A percentile compares a stretch with the other conserved stretches of the same genome.
Conservation (phyloP, 2,329 filamentous ascomycete genomes). For the Whalleya microplaca region DNA sequence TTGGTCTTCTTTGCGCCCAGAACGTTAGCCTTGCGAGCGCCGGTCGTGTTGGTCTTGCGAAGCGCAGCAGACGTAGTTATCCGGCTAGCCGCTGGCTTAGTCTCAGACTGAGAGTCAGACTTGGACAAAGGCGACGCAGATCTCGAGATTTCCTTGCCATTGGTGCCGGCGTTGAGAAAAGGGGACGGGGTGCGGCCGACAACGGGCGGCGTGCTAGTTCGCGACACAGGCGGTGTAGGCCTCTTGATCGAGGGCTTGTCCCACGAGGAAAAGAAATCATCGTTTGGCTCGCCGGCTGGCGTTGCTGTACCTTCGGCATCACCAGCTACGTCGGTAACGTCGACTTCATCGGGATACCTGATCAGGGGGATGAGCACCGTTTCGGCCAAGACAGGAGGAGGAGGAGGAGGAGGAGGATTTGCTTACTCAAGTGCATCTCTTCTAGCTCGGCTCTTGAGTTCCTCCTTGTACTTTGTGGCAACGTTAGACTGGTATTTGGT, state of each 20-base stretch:
- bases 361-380: conserved; percentile 1
- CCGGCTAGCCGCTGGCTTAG: conserved; percentile 67
- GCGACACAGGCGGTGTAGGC: conserved; percentile 89
- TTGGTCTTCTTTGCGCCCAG: conserved; percentile 81
- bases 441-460: conserved; percentile 83
- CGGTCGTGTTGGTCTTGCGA: conserved; percentile 71
- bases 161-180: conserved; percentile 78
- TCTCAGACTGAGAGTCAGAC: conserved; percentile 57
- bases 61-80: conserved; percentile 80
- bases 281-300: conserved; percentile 78
- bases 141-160: conserved; percentile 73
- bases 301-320: conserved; percentile 71
- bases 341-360: conserved; percentile 83
- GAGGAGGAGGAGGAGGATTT: conserved; percentile 18
- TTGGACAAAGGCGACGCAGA: conserved; percentile 81
- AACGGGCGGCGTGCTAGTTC: conserved; percentile 82
- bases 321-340: conserved; percentile 72
- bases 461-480: conserved; percentile 98
- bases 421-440: conserved; percentile 82
- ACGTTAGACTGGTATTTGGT: conserved; percentile 93
- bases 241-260: conserved; percentile 97
- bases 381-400: conserved; percentile 14
- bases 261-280: conserved; percentile 99
- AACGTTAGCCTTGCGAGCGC: conserved; percentile 82
- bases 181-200: conserved; percentile 85